These are phyloP conservation scores for Mrakiaceae sp. DNA, from an alignment of 1,284 basidiomycete genomes.

Conservation along the genomic window DNA sequence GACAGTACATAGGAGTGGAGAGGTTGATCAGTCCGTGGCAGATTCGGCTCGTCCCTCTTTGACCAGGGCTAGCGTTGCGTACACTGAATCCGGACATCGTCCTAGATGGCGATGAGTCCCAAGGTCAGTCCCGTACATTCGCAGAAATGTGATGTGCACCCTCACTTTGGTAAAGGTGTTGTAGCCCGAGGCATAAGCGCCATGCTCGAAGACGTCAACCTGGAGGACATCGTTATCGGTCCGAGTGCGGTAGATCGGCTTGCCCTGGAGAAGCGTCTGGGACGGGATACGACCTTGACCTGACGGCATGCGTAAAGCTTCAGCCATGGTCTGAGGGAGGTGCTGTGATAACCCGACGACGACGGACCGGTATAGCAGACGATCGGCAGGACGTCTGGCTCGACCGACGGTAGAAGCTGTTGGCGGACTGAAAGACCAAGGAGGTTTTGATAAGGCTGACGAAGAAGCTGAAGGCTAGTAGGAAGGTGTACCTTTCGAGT, in stretches of 20 bases:
- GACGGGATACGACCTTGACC: neutral
- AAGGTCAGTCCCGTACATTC: neutral
- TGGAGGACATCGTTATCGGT: constrained; percentile 1
- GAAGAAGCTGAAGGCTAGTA: neutral
- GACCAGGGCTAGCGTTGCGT: too few relatives aligned
- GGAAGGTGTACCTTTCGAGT: constrained; percentile 3
- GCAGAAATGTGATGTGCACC: neutral
- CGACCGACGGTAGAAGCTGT: constrained; percentile 5
- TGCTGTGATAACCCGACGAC: neutral
- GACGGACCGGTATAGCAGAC: constrained; percentile 11
- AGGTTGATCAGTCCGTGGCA: too few relatives aligned
- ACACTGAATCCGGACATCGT: too few relatives aligned
- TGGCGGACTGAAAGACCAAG: neutral
- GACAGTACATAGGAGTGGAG: too few relatives aligned
- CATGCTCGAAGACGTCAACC: neutral
- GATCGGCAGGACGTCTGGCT: constrained; percentile 7
- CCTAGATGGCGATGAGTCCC: too few relatives aligned
- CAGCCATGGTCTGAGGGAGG: neutral
- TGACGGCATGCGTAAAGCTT: neutral
- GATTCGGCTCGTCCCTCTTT: too few relatives aligned
- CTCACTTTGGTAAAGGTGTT: neutral
- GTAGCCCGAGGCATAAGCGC: neutral
- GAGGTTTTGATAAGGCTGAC: neutral
- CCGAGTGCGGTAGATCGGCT: neutral
- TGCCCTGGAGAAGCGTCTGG: neutral